Conservation (phyloP, 2,329 filamentous ascomycete species). For the Botrytis aclada region DNA sequence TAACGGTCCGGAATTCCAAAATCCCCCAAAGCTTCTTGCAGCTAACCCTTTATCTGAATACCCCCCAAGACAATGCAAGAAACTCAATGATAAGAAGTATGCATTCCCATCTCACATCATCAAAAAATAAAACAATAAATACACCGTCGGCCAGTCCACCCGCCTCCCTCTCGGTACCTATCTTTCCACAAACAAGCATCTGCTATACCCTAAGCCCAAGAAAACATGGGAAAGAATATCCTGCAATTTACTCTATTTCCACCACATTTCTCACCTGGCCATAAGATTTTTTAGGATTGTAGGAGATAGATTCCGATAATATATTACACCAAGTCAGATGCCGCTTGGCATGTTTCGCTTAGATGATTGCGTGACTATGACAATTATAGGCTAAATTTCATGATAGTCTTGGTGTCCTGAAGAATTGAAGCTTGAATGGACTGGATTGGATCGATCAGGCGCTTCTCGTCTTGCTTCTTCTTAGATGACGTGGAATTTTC, state of each 20-base stretch:
- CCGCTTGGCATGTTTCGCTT: neutral
- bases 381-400: neutral
- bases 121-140: neutral
- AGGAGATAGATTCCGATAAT: neutral
- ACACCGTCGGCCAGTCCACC: constrained; percentile 17
- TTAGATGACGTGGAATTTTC: neutral
- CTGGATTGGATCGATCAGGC: neutral
- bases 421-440: neutral
- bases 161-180: neutral
- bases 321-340: neutral
- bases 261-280: neutral
- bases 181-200: constrained; percentile 11
- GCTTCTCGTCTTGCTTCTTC: neutral
- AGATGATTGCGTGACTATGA: neutral
- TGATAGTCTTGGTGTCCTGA: neutral
- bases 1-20: neutral
- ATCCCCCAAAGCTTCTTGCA: too few relatives aligned
- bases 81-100: neutral
- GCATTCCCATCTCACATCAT: neutral
- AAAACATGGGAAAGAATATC: neutral
- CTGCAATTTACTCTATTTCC: neutral
- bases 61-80: too few relatives aligned
- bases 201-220: neutral
- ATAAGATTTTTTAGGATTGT: neutral
- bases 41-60: neutral